These are phyloP conservation scores for Myxozyma neotropica DNA, from an alignment of 805 yeast genomes.

Conservation along the genomic window DNA sequence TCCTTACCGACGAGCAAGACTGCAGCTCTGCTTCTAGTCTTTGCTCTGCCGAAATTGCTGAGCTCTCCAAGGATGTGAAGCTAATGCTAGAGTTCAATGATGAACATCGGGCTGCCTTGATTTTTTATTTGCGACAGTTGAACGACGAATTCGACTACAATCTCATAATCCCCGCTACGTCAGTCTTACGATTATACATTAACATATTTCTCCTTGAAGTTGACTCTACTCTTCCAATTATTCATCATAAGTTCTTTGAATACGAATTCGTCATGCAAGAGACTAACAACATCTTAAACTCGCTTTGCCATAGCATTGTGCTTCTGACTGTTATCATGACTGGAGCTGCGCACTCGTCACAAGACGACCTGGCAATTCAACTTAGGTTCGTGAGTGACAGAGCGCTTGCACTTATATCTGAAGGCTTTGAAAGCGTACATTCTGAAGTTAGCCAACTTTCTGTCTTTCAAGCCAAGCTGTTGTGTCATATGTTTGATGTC, in stretches of 20 bases:
- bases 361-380: not conserved
- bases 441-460: not conserved
- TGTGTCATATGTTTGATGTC: slow-evolving; percentile 3
- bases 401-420: not conserved
- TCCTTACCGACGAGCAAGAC: slow-evolving; percentile 1
- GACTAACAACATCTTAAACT: not conserved
- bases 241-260: not conserved
- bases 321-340: not conserved
- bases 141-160: not conserved
- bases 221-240: slow-evolving; percentile 2
- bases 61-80: not conserved
- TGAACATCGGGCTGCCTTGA: not conserved
- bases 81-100: not conserved
- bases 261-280: not conserved
- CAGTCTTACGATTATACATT: not conserved
- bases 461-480: not conserved
- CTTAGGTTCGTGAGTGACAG: not conserved
- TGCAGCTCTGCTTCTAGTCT: not conserved
- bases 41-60: not conserved
- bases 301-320: not conserved
- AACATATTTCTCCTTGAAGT: slow-evolving; percentile 1
- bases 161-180: not conserved
- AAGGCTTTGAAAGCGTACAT: not conserved
- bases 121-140: not conserved
- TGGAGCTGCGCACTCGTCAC: slow-evolving; percentile 3